phyloP scores from a whole-genome alignment of 2,329 filamentous ascomycete genomes.

The Claviceps pazoutovae region DNA sequence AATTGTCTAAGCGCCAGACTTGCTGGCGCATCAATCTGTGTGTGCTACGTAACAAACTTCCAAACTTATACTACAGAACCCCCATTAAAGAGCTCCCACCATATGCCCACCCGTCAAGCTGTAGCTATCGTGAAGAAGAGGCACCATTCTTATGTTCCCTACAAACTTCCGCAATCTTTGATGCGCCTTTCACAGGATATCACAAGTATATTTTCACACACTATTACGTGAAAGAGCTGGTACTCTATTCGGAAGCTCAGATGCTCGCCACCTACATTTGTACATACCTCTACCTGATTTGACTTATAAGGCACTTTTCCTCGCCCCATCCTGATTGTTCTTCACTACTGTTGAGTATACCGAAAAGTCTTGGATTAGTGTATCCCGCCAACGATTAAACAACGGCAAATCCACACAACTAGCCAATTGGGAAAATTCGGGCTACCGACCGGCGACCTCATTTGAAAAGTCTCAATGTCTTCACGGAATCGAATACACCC shows the following conservation, averaged over 20 bases:
- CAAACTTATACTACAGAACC: not conserved
- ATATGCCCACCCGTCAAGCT: not conserved
- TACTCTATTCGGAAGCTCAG: not conserved
- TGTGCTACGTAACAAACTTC: not conserved
- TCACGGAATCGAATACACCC: not conserved
- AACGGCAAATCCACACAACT: no score
- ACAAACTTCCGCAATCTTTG: not conserved
- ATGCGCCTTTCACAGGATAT: not conserved
- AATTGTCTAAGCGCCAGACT: not conserved
- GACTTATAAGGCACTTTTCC: not conserved
- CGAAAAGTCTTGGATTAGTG: no score
- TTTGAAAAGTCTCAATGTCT: not conserved
- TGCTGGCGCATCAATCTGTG: not conserved
- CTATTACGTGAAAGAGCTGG: not conserved
- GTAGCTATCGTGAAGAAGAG: not conserved
- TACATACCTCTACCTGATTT: not conserved
- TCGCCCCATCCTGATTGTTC: no score
- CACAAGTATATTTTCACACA: not conserved
- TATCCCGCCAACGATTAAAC: no score
- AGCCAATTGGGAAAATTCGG: not conserved
- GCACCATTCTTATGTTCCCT: not conserved
- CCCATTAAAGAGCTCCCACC: no score
- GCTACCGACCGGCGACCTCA: not conserved
- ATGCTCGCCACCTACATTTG: not conserved
- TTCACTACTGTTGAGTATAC: no score